These are phyloP conservation scores for Sphaerostilbella broomeana DNA, from an alignment of 2,329 filamentous ascomycete species.

Conservation along the genomic window DNA sequence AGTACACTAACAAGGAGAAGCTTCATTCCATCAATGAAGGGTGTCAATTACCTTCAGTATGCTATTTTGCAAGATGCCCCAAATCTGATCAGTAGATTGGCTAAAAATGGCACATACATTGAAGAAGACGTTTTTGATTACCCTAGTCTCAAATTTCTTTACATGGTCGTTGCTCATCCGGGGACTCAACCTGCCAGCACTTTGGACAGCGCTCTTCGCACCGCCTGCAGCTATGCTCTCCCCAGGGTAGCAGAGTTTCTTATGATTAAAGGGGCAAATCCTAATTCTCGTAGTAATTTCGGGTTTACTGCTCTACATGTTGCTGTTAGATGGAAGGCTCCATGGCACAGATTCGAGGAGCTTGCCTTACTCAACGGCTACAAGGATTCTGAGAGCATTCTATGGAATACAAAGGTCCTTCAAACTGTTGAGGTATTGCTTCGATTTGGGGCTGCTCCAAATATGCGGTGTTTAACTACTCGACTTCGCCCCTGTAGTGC, in stretches of 20 bases:
- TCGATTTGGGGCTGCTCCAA: conserved; percentile 7
- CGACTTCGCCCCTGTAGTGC: conserved; percentile 1
- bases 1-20: too few relatives aligned
- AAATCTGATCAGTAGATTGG: not conserved
- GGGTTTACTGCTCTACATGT: conserved; percentile 11
- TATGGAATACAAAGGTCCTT: conserved; percentile 2
- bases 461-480: not conserved
- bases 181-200: not conserved
- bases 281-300: conserved; percentile 3
- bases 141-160: conserved; percentile 5
- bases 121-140: conserved; percentile 3
- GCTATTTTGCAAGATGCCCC: conserved; percentile 11
- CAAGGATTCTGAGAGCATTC: not conserved
- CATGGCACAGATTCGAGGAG: conserved; percentile 4
- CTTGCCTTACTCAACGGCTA: not conserved
- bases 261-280: conserved; percentile 7
- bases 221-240: conserved; percentile 11
- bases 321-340: not conserved
- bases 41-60: conserved; percentile 3
- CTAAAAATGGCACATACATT: conserved; percentile 7
- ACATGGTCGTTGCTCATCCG: conserved; percentile 4
- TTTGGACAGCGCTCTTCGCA: conserved; percentile 9
- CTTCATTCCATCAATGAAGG: not conserved
- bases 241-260: conserved; percentile 6
- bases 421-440: conserved; percentile 4